Percentiles rank a stretch among this genome's conserved stretches.
Evolutionary conservation across 1,139 yeast species (phyloP).

Genomic region (Scheffersomyces insectosa): DNA sequence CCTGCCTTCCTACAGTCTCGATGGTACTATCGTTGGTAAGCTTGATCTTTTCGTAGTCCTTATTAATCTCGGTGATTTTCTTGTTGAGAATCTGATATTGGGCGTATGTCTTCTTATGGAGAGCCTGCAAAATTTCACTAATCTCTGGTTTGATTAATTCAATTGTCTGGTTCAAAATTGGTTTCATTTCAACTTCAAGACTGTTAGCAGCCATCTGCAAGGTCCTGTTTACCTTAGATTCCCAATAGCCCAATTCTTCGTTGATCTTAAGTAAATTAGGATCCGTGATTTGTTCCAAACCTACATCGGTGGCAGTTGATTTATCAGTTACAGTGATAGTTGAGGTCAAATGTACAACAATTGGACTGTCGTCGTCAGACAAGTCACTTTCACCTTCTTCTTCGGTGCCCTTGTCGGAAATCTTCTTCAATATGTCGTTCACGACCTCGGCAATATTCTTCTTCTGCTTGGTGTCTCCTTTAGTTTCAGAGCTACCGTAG

Average conservation of each 20-base stretch:
- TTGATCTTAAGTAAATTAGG: conserved; percentile 14
- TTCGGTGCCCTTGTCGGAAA: conserved; percentile 10
- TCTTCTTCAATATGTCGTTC: conserved; percentile 20
- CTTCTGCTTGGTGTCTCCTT: conserved; percentile 10
- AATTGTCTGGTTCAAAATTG: conserved; percentile 33
- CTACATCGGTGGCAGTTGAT: conserved; percentile 8
- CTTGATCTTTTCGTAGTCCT: conserved; percentile 46
- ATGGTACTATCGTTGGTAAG: conserved; percentile 32
- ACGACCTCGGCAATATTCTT: conserved; percentile 21
- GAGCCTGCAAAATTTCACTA: conserved; percentile 38
- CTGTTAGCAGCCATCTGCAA: conserved; percentile 43
- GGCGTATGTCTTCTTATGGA: conserved; percentile 43
- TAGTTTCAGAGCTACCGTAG: conserved; percentile 8
- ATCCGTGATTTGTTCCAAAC: conserved; percentile 7
- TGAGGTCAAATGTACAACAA: conserved; percentile 29
- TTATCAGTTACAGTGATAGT: conserved; percentile 27
- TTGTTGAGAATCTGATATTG: conserved; percentile 49
- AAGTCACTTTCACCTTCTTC: conserved; percentile 4
- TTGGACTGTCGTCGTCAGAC: conserved; percentile 16
- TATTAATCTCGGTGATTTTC: conserved; percentile 50
- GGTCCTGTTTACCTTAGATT: conserved; percentile 38
- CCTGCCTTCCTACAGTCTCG: conserved; percentile 52
- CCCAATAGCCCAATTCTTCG: conserved; percentile 35
- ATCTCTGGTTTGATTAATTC: conserved; percentile 36
- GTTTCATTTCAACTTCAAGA: conserved; percentile 40